Evolutionary conservation across 2,329 filamentous ascomycete genomes (phyloP).

Genomic region (Diaporthe citri): DNA sequence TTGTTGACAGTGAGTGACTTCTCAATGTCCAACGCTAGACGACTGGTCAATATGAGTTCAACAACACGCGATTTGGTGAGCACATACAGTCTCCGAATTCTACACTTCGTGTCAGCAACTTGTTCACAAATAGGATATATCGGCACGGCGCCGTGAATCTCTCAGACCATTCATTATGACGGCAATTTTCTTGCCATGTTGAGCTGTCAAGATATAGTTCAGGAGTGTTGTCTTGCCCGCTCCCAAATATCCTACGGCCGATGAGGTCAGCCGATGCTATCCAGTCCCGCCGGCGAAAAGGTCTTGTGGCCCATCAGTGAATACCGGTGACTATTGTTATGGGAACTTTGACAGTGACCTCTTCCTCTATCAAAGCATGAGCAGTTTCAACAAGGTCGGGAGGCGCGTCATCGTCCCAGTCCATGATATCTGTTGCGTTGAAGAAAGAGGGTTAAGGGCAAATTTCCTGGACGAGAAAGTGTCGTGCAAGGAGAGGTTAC

Average conservation of each 20-base stretch:
- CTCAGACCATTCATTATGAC: conserved; percentile 89
- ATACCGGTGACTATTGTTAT: conserved; percentile 87
- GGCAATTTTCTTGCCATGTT: conserved; percentile 97
- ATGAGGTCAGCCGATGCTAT: background rate
- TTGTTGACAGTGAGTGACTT: conserved; percentile 94
- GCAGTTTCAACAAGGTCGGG: conserved; percentile 71
- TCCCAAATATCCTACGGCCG: conserved; percentile 82
- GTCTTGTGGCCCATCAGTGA: conserved; percentile 32
- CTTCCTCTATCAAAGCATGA: conserved; percentile 56
- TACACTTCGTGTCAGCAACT: conserved; percentile 50
- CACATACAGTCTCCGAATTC: conserved; percentile 84
- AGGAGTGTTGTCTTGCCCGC: conserved; percentile 95
- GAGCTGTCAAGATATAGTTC: conserved; percentile 94
- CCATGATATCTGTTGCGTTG: conserved; percentile 57
- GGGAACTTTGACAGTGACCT: conserved; percentile 76
- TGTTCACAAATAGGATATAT: background rate
- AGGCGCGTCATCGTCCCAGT: conserved; percentile 75
- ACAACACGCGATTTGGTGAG: conserved; percentile 39
- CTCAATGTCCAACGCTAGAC: conserved; percentile 89
- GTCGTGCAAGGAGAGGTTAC: background rate
- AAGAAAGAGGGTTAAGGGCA: background rate
- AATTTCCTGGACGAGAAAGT: too few relatives aligned
- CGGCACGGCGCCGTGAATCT: background rate
- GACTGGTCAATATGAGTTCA: conserved; percentile 26
- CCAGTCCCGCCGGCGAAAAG: background rate